Base-by-base conservation (phyloP, 768 basidiomycete genomes). In the Leccinum olivaceopallidum region DNA sequence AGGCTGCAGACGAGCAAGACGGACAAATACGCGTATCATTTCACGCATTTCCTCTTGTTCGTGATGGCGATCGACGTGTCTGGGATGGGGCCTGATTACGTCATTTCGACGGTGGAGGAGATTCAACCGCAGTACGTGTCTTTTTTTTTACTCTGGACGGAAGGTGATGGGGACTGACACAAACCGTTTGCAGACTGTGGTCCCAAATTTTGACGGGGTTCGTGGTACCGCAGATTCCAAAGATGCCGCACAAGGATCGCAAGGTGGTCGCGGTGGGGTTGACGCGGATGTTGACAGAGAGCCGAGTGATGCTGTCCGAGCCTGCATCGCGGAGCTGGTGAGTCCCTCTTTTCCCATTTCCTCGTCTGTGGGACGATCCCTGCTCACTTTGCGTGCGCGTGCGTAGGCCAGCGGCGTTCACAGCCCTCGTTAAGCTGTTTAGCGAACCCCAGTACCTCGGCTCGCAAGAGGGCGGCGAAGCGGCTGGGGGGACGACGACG, bases 1-100 rank as follows among this genome's bases (percentile, higher is more conserved):
- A 83, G 95, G 52, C 81, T 98, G 79, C 94, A 95, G 66, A 82
- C 85, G 22, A 92, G 83, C 77, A 94, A 94, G 75, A 96, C 95
- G 20, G 89, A 95, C 65, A 90, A 87, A 72, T 98, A 88, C 72
- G 85, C 87, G 8, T 91, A 94, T 72, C 81, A 86, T 53, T 90
- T 98, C 70, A 82, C 90, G 5, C 80, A 84, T 67, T 96, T 96
- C 76, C 71, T 95, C 63, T 76, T 89, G 32, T 91, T 86, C 73
- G 78, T 82, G 22, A 83, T 90, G 75, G 93, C 94, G 14, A 72
- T 96, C 65, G 81, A 90, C 58, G 83, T 85, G 26, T 83, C 85
- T 2, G 89, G 87, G 6, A 77, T 95, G 26, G 83, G 84, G 0
- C 91, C 95, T 0, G 92, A 97, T 69, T 89, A 84, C 64, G 71